Conservation (phyloP, 139 green algal genomes). For the Diplosphaera chodatii region DNA sequence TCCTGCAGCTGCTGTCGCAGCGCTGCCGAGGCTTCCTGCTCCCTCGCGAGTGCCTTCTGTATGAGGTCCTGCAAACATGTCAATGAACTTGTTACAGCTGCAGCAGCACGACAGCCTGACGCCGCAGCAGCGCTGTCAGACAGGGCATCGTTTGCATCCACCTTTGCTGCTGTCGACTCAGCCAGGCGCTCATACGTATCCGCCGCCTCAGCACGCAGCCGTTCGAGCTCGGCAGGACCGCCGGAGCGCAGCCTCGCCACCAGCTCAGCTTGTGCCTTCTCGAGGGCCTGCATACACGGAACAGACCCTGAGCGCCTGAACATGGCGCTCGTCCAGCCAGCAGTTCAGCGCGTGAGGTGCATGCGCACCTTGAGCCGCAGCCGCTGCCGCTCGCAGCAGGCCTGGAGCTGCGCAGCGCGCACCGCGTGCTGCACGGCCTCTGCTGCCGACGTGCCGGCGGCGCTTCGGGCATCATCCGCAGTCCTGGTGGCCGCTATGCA, state of each 20-base stretch:
- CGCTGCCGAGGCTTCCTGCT: conserved; percentile 13
- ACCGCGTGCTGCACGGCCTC: too few species aligned
- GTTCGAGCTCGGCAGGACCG: conserved; percentile 26
- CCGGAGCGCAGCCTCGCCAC: conserved; percentile 12
- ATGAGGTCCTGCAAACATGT: neutral
- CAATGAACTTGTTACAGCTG: neutral
- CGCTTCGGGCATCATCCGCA: too few species aligned
- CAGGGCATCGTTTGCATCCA: too few species aligned
- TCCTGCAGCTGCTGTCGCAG: conserved; percentile 12
- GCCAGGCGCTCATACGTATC: conserved; percentile 19
- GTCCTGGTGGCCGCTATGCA: too few species aligned
- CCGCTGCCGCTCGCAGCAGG: too few species aligned
- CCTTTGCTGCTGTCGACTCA: conserved; percentile 16
- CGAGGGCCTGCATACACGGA: neutral
- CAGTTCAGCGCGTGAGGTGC: too few species aligned
- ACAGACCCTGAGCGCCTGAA: too few species aligned
- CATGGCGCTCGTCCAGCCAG: too few species aligned
- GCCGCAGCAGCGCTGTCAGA: too few species aligned
- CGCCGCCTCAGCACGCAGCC: conserved; percentile 19
- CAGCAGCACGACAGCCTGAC: neutral
- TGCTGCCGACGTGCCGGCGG: too few species aligned
- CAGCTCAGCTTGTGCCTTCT: conserved; percentile 19
- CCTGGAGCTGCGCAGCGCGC: too few species aligned
- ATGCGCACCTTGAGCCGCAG: too few species aligned
- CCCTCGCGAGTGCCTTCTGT: conserved; percentile 15